phyloP scores from a whole-genome alignment of 2,329 filamentous ascomycete genomes.

The Claviceps fusiformis region DNA sequence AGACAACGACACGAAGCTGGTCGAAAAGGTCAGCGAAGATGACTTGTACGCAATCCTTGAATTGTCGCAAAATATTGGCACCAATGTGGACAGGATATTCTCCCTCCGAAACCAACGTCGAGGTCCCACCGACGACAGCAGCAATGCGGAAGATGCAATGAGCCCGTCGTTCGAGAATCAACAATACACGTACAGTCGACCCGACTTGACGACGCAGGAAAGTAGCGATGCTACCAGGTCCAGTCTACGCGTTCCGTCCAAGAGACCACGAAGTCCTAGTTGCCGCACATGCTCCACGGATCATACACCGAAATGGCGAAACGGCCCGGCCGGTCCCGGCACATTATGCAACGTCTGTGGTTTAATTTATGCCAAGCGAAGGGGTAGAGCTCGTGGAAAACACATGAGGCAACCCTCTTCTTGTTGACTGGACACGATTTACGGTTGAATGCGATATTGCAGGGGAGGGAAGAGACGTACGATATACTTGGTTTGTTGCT shows the following conservation, averaged over 20 bases:
- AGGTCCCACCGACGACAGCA: neutral
- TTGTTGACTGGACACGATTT: neutral
- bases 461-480: neutral
- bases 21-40: slow-evolving; percentile 5
- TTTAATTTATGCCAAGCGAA: slow-evolving; percentile 28
- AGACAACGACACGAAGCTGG: neutral
- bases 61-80: slow-evolving; percentile 7
- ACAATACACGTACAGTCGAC: neutral
- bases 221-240: neutral
- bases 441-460: neutral
- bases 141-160: neutral
- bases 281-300: slow-evolving; percentile 46
- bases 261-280: slow-evolving; percentile 13
- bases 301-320: slow-evolving; percentile 64
- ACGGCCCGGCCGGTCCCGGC: slow-evolving; percentile 58
- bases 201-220: neutral
- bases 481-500: neutral
- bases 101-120: slow-evolving; percentile 5
- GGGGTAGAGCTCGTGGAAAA: slow-evolving; percentile 4
- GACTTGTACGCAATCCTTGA: slow-evolving; percentile 6
- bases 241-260: neutral
- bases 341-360: slow-evolving; percentile 65
- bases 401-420: neutral
- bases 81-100: slow-evolving; percentile 5
- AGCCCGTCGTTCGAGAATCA: neutral